Base-by-base conservation (phyloP, 2,329 filamentous ascomycete genomes). In the Neoascochyta sp. region DNA sequence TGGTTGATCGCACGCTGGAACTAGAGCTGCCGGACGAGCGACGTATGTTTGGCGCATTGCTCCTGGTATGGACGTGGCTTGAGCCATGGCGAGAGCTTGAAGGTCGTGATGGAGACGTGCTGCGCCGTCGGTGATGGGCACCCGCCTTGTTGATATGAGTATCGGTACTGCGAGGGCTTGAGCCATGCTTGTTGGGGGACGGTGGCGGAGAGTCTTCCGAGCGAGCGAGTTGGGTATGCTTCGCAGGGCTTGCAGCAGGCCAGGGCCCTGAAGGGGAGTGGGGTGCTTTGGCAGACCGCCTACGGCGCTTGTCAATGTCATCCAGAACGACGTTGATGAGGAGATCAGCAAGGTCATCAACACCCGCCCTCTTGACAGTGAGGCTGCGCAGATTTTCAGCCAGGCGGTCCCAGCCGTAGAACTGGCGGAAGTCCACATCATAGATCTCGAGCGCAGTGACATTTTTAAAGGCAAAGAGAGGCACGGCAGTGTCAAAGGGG, bases 401-500 rank as follows among this genome's bases (percentile, higher is more conserved):
- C 33, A 96, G 68, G 36, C 85, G 80, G 60, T 98, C 90, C 92
- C 92, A 98, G 35, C 92, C 92, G 64, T 88, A 95, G 66, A 96
- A 95, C 51, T 95, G 89, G 40, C 92, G 80, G 59, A 95, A 95
- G 64, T 98, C 92, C 57, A 96, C 83, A 65, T 93, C 89, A 66
- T 83, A 89, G 30, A 98, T 86, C 63, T 98, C 92, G 43, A 98
- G 73, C 13, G 87, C 84, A 64, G 90, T 90, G 31, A 96, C 71
- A 50, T 96, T 98, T 68, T 98, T 96, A 76, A 98, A 96, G 7
- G 86, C 85, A 62, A 94, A 83, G n/a, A 98, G 73, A 12, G 92
- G 92, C 16, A 98, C 92, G 12, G 92, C 92, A 14, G 87, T 95
- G 64, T 98, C 92, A 63, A 96, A 95, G 3, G 92, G 92, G 48